Evolutionary conservation across 2,329 filamentous ascomycete genomes (phyloP).

Genomic region (Calonectria ilicicola): DNA sequence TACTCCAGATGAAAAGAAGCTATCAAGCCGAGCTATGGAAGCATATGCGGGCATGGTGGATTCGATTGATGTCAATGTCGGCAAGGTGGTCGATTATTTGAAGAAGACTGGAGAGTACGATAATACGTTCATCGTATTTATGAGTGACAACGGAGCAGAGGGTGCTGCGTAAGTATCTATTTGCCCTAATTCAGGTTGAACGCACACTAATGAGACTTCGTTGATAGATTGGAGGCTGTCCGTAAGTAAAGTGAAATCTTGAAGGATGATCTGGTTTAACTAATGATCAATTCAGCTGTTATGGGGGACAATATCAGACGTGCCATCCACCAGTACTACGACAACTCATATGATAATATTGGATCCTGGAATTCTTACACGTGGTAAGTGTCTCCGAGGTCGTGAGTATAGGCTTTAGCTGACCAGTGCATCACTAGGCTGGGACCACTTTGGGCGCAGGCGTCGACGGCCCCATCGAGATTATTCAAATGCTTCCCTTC

Average conservation of each 20-base stretch:
- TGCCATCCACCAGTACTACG: slow-evolving; percentile 20
- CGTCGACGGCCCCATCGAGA: slow-evolving; percentile 51
- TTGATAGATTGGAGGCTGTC: neutral
- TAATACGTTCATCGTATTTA: slow-evolving; percentile 73
- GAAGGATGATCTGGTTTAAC: neutral
- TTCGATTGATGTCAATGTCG: slow-evolving; percentile 69
- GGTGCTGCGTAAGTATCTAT: slow-evolving; percentile 56
- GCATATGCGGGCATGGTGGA: slow-evolving; percentile 74
- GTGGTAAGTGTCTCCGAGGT: neutral
- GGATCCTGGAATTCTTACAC: slow-evolving; percentile 14
- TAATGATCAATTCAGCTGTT: neutral
- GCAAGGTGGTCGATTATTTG: slow-evolving; percentile 68
- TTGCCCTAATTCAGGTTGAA: neutral
- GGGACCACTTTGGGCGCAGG: slow-evolving; percentile 36
- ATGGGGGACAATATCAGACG: slow-evolving; percentile 34
- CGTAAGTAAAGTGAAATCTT: neutral
- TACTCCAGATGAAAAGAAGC: slow-evolving; percentile 56
- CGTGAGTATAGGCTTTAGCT: neutral
- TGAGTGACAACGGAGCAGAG: slow-evolving; percentile 72
- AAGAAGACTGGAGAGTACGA: slow-evolving; percentile 68
- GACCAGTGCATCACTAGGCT: neutral
- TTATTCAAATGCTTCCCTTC: slow-evolving; percentile 55
- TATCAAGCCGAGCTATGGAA: slow-evolving; percentile 68
- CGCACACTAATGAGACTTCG: neutral
- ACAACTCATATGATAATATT: slow-evolving; percentile 23